phyloP scores from a whole-genome alignment of 768 basidiomycete genomes.

The Rhodotorula diobovata region DNA sequence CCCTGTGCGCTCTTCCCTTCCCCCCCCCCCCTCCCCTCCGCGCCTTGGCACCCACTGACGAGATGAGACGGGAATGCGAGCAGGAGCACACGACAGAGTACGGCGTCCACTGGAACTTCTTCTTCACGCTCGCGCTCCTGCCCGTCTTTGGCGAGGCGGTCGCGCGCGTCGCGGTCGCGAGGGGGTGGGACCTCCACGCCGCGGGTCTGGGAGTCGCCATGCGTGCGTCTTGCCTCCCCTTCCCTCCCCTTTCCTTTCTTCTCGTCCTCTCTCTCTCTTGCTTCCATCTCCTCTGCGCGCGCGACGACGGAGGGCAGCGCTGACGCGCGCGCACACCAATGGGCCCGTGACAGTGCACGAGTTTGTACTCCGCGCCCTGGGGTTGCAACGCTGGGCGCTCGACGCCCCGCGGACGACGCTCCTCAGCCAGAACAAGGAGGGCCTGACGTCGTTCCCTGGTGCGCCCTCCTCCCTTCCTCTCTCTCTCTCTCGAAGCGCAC shows the following conservation, averaged over 20 bases:
- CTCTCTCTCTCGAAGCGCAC: background rate
- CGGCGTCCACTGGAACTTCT: conserved; percentile 98
- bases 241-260: no score
- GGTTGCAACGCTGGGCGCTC: conserved; percentile 64
- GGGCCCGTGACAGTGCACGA: conserved; percentile 61
- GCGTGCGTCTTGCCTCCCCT: conserved; percentile 7
- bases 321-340: no score
- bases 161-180: background rate
- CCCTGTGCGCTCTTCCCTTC: conserved; percentile 58
- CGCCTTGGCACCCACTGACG: background rate
- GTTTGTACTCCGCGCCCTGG: conserved; percentile 55
- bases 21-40: background rate
- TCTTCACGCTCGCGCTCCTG: conserved; percentile 79
- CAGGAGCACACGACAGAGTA: conserved; percentile 96
- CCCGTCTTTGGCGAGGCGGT: conserved; percentile 50
- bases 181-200: conserved; percentile 7
- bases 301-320: background rate
- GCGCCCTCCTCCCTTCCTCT: background rate
- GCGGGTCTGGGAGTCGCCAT: conserved; percentile 19
- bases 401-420: conserved; percentile 60
- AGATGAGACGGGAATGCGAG: background rate
- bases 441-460: conserved; percentile 74
- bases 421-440: conserved; percentile 84
- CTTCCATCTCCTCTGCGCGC: no score
- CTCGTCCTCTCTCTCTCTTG: no score